Evolutionary conservation across 345 rosid species (phyloP).

Genomic region (Linum tenue): DNA sequence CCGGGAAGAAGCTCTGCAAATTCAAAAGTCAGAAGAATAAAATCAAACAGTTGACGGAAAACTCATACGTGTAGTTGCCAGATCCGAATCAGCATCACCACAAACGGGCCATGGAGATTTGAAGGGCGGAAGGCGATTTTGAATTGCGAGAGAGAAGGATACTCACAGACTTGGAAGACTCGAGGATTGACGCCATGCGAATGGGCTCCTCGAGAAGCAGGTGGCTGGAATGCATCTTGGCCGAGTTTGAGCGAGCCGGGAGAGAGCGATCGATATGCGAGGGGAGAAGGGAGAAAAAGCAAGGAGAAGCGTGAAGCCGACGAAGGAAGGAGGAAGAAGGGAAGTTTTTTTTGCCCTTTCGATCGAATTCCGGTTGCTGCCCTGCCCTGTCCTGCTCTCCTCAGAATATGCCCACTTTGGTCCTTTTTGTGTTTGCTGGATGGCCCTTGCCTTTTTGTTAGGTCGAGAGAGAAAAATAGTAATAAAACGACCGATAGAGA

Average conservation of each 20-base stretch:
- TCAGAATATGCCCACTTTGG: too few species aligned
- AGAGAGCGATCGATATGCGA: neutral
- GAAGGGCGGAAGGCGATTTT: too few species aligned
- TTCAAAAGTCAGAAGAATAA: neutral
- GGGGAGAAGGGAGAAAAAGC: neutral
- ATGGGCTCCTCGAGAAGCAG: constrained; percentile 96
- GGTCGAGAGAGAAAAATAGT: too few species aligned
- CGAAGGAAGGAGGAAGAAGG: neutral
- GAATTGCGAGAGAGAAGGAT: neutral
- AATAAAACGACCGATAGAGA: too few species aligned
- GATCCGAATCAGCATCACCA: neutral
- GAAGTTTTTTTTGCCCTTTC: neutral
- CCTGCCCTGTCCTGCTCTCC: neutral
- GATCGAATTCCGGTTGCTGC: neutral
- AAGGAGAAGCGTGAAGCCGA: neutral
- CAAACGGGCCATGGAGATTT: too few species aligned
- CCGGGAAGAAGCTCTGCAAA: constrained; percentile 79
- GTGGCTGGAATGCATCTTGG: constrained; percentile 84
- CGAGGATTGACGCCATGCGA: constrained; percentile 96
- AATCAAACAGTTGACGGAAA: neutral
- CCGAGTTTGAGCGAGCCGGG: neutral
- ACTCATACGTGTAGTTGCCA: neutral
- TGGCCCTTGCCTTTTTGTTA: too few species aligned
- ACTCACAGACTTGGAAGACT: constrained; percentile 87
- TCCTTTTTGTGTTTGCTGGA: too few species aligned